Conservation (phyloP, 1,284 basidiomycete species). For the Xerocomus cyaneibrunnescens region DNA sequence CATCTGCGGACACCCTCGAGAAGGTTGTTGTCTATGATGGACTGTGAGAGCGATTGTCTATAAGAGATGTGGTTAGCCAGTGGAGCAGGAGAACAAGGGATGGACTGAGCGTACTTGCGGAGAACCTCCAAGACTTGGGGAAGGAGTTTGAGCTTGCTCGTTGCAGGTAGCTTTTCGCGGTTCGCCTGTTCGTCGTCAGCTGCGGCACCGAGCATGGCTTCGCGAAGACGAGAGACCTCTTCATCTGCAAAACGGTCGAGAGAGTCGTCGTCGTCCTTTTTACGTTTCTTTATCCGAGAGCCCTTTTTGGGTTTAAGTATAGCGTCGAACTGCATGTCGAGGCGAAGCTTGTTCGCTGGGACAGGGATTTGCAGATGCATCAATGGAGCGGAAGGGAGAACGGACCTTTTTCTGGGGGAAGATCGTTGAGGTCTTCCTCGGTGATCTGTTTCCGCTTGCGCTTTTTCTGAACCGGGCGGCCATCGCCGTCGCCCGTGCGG, state of each 20-base stretch:
- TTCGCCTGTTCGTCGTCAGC: conserved; percentile 86
- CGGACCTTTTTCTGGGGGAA: conserved; percentile 72
- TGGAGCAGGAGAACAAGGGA: background rate
- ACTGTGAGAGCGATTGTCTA: conserved; percentile 84
- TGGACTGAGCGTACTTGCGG: conserved; percentile 74
- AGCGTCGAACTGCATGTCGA: conserved; percentile 77
- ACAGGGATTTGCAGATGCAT: background rate
- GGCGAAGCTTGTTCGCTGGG: conserved; percentile 58
- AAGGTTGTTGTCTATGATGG: conserved; percentile 94
- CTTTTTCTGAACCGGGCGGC: conserved; percentile 47
- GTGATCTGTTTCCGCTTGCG: conserved; percentile 47
- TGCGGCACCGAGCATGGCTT: conserved; percentile 86
- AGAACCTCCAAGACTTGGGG: conserved; percentile 90
- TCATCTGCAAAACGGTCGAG: conserved; percentile 91
- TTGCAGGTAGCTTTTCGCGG: conserved; percentile 80
- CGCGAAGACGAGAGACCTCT: conserved; percentile 81
- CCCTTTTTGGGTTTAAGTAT: conserved; percentile 81
- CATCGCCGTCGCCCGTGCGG: conserved; percentile 25
- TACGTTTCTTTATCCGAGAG: conserved; percentile 63
- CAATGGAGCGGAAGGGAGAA: conserved; percentile 15
- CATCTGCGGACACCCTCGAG: conserved; percentile 89
- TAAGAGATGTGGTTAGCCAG: background rate
- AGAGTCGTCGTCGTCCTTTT: conserved; percentile 74
- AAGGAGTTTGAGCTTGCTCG: conserved; percentile 82
- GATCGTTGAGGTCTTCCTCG: conserved; percentile 60